These are phyloP conservation scores for Cyclocybe aegerita DNA, from an alignment of 768 basidiomycete species.

Conservation along the genomic window DNA sequence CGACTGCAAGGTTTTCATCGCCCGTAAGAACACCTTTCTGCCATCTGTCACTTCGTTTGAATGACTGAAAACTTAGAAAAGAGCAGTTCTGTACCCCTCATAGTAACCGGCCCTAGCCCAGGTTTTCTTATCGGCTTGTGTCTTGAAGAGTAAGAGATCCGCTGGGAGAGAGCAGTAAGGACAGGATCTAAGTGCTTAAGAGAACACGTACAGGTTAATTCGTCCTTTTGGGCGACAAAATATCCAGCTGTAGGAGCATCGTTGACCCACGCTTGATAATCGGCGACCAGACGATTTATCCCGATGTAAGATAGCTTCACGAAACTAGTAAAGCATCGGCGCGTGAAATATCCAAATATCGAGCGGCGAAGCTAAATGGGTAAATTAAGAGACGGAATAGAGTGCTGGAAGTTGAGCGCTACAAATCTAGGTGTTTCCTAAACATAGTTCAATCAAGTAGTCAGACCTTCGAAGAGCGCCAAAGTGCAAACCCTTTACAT, in stretches of 20 bases:
- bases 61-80: not conserved
- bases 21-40: constrained; percentile 63
- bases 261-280: constrained; percentile 65
- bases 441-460: too few species aligned
- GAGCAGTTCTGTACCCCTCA: constrained; percentile 45
- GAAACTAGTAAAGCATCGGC: constrained; percentile 74
- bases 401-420: not conserved
- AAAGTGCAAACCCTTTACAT: constrained; percentile 31
- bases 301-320: constrained; percentile 76
- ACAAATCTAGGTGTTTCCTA: constrained; percentile 27
- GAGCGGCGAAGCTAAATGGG: constrained; percentile 63
- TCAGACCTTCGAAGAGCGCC: too few species aligned
- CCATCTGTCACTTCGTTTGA: constrained; percentile 45
- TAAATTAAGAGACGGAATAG: not conserved
- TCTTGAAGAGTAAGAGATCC: constrained; percentile 59
- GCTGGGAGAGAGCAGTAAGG: constrained; percentile 20
- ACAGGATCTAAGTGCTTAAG: not conserved
- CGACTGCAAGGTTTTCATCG: constrained; percentile 67
- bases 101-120: constrained; percentile 65
- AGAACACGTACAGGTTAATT: constrained; percentile 35
- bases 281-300: constrained; percentile 60
- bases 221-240: constrained; percentile 48
- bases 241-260: constrained; percentile 51
- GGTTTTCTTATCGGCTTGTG: constrained; percentile 60
- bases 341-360: constrained; percentile 78